phyloP scores from a whole-genome alignment of 345 rosid genomes.

The Sisymbrium altissimum region DNA sequence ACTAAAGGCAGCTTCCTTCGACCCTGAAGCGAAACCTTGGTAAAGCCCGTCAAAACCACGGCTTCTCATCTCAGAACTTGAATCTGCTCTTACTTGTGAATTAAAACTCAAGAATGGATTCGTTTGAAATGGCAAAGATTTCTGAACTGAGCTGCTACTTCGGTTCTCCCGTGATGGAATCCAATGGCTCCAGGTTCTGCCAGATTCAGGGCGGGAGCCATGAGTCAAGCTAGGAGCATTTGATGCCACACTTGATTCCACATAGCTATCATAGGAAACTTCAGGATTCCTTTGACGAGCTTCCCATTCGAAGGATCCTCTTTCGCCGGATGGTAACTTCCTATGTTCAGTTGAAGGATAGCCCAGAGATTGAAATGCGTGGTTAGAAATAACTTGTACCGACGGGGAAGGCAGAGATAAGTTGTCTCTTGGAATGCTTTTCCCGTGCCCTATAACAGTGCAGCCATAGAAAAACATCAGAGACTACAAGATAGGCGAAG shows the following conservation, averaged over 20 bases:
- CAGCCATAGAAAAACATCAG: slow-evolving; percentile 27
- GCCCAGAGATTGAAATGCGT: slow-evolving; percentile 43
- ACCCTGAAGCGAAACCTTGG: slow-evolving; percentile 51
- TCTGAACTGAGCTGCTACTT: slow-evolving; percentile 52
- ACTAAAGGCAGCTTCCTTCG: slow-evolving; percentile 37
- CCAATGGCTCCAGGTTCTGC: slow-evolving; percentile 53
- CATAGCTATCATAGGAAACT: slow-evolving; percentile 36
- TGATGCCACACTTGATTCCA: slow-evolving; percentile 50
- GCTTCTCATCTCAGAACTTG: slow-evolving; percentile 48
- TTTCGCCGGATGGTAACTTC: slow-evolving; percentile 42
- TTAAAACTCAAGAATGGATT: slow-evolving; percentile 46
- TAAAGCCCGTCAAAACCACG: slow-evolving; percentile 46
- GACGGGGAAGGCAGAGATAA: slow-evolving; percentile 46
- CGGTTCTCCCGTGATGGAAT: slow-evolving; percentile 57
- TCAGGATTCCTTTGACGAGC: slow-evolving; percentile 43
- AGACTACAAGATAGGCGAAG: neutral
- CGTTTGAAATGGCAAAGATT: slow-evolving; percentile 45
- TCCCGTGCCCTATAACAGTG: slow-evolving; percentile 48
- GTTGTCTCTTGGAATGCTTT: slow-evolving; percentile 39
- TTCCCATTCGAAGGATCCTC: slow-evolving; percentile 36
- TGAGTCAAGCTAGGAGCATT: slow-evolving; percentile 39
- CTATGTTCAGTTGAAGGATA: slow-evolving; percentile 46
- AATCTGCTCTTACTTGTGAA: slow-evolving; percentile 38
- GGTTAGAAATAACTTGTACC: slow-evolving; percentile 39
- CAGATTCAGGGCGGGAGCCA: slow-evolving; percentile 41